phyloP scores from a whole-genome alignment of 768 basidiomycete genomes.

The Phlegmacium glaucopus region DNA sequence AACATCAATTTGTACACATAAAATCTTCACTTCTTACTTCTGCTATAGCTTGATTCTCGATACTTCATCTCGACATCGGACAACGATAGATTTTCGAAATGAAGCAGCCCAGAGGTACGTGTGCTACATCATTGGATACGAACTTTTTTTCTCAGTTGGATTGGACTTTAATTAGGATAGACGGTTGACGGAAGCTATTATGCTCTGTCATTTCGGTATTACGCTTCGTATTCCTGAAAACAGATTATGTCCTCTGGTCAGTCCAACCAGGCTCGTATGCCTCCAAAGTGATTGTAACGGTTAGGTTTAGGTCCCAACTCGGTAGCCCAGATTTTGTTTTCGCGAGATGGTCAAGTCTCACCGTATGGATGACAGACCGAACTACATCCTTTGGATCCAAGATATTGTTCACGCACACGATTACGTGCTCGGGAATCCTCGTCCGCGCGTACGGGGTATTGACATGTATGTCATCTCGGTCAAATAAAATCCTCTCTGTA shows the following conservation, averaged over 20 bases:
- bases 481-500: background rate
- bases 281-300: background rate
- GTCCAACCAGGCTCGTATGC: constrained; percentile 26
- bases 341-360: background rate
- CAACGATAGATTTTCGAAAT: constrained; percentile 74
- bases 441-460: constrained; percentile 41
- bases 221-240: constrained; percentile 59
- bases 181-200: constrained; percentile 73
- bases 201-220: constrained; percentile 71
- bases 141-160: background rate
- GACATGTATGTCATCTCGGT: constrained; percentile 59
- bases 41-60: constrained; percentile 9
- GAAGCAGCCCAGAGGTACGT: constrained; percentile 64
- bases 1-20: constrained; percentile 21
- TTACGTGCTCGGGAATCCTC: constrained; percentile 8
- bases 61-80: constrained; percentile 14
- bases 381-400: constrained; percentile 86
- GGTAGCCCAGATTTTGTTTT: constrained; percentile 34
- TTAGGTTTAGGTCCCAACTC: constrained; percentile 62
- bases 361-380: constrained; percentile 53
- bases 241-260: constrained; percentile 84
- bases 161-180: constrained; percentile 39
- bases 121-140: background rate
- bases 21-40: constrained; percentile 37
- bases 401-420: constrained; percentile 49